phyloP scores from a whole-genome alignment of 805 yeast species.

The Teunomyces cretensis region DNA sequence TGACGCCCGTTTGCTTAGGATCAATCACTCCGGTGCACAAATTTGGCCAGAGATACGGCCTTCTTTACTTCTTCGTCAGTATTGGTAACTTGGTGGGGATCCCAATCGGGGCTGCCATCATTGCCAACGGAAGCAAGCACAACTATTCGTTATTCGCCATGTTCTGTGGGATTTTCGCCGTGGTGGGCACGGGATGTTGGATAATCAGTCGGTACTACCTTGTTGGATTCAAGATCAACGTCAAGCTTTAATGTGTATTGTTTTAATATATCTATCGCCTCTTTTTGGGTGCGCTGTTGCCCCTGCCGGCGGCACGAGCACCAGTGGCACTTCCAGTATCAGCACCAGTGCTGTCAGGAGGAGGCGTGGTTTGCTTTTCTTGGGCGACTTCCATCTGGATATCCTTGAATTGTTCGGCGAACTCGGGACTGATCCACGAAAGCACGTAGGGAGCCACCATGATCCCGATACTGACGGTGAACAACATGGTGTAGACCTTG shows the following conservation, averaged over 20 bases:
- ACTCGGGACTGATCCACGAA: conserved; percentile 33
- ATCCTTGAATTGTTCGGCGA: conserved; percentile 32
- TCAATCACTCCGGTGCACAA: conserved; percentile 60
- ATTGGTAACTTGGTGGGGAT: conserved; percentile 36
- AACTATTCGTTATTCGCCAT: conserved; percentile 32
- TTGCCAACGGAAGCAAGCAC: conserved; percentile 28
- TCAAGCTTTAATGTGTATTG: conserved; percentile 9
- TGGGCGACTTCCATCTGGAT: conserved; percentile 12
- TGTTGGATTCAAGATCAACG: conserved; percentile 26
- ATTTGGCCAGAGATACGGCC: conserved; percentile 69
- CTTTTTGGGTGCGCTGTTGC: not conserved
- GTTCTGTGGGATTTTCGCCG: conserved; percentile 31
- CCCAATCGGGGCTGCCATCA: conserved; percentile 36
- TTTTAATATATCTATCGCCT: conserved; percentile 2
- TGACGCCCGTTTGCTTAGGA: conserved; percentile 71
- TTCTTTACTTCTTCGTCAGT: conserved; percentile 61
- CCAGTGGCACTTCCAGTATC: not conserved
- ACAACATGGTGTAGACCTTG: conserved; percentile 33
- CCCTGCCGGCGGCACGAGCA: not conserved
- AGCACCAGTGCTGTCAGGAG: not conserved
- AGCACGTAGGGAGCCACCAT: conserved; percentile 34
- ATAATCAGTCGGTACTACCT: conserved; percentile 25
- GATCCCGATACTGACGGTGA: conserved; percentile 24
- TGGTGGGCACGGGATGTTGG: conserved; percentile 29
- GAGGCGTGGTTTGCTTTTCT: not conserved